These are phyloP conservation scores for Kodamaea laetipori DNA, from an alignment of 805 yeast genomes.

Conservation along the genomic window DNA sequence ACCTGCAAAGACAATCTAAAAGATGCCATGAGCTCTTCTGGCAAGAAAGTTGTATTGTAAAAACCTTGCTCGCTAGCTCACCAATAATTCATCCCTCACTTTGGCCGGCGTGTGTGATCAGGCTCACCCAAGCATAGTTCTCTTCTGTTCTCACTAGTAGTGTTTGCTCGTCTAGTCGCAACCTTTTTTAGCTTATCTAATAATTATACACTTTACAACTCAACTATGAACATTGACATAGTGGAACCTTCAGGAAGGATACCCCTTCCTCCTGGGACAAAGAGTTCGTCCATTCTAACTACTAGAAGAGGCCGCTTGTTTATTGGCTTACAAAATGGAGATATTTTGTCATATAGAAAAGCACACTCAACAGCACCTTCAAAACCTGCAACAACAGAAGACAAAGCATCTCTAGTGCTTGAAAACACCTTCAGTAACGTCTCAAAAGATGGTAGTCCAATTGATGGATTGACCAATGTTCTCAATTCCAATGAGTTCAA, in stretches of 20 bases:
- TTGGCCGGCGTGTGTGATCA: too few species aligned
- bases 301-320: constrained; percentile 22
- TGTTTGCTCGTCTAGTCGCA: too few species aligned
- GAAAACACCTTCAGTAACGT: constrained; percentile 26
- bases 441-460: constrained; percentile 19
- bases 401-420: constrained; percentile 18
- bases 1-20: too few species aligned
- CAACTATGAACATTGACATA: constrained; percentile 39
- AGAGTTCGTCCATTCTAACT: constrained; percentile 28
- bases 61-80: too few species aligned
- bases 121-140: too few species aligned
- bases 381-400: constrained; percentile 7
- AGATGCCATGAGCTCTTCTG: too few species aligned
- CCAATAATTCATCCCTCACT: too few species aligned
- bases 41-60: too few species aligned
- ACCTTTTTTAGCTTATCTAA: neutral
- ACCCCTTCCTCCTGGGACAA: constrained; percentile 25
- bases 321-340: constrained; percentile 40
- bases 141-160: too few species aligned
- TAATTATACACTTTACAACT: too few species aligned
- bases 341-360: constrained; percentile 28
- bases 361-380: constrained; percentile 10
- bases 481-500: constrained; percentile 22
- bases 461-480: constrained; percentile 20
- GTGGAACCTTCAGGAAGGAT: constrained; percentile 40